A percentile compares a stretch with the other conserved stretches of the same genome.
phyloP scores from a whole-genome alignment of 2,329 filamentous ascomycete genomes.

The Claviceps purpurea region DNA sequence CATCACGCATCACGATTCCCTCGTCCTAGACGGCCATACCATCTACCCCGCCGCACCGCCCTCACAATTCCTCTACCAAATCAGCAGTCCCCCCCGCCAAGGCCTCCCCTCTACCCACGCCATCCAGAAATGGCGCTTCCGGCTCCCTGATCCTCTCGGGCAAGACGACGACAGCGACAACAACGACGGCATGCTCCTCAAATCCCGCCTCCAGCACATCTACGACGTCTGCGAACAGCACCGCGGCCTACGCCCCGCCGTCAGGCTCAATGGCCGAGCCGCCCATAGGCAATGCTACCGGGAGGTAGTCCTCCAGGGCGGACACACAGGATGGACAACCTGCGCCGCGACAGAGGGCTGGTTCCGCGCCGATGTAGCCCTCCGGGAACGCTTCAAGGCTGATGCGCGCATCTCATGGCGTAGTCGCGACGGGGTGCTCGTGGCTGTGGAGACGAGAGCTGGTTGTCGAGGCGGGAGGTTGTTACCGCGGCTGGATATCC shows the following conservation, averaged over 20 bases:
- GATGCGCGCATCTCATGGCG: conserved; percentile 15
- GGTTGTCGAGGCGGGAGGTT: conserved; percentile 9
- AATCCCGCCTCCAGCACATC: conserved; percentile 15
- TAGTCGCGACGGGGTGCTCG: conserved; percentile 8
- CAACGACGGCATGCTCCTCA: conserved; percentile 6
- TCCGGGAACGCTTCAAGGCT: conserved; percentile 11
- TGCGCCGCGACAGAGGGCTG: conserved; percentile 11
- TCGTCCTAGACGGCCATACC: conserved; percentile 11
- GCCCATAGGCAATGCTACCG: conserved; percentile 11
- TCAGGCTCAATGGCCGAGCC: conserved; percentile 11
- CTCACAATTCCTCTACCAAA: conserved; percentile 11
- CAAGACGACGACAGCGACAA: background rate
- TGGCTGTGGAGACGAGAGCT: conserved; percentile 15
- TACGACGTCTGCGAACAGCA: conserved; percentile 14
- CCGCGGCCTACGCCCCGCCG: conserved; percentile 5
- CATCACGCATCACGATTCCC: conserved; percentile 1
- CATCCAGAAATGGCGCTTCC: conserved; percentile 16
- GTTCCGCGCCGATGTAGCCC: conserved; percentile 11
- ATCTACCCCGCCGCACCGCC: conserved; percentile 11
- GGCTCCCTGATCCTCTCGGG: conserved; percentile 4
- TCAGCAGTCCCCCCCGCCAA: conserved; percentile 13
- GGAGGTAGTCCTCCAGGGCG: conserved; percentile 9
- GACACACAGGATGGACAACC: conserved; percentile 7
- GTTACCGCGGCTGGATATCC: conserved; percentile 13
- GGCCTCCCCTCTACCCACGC: conserved; percentile 10